Evolutionary conservation across 108 stramenopile genomes (phyloP).

Genomic region (Pseudonitzschia delicatissima): DNA sequence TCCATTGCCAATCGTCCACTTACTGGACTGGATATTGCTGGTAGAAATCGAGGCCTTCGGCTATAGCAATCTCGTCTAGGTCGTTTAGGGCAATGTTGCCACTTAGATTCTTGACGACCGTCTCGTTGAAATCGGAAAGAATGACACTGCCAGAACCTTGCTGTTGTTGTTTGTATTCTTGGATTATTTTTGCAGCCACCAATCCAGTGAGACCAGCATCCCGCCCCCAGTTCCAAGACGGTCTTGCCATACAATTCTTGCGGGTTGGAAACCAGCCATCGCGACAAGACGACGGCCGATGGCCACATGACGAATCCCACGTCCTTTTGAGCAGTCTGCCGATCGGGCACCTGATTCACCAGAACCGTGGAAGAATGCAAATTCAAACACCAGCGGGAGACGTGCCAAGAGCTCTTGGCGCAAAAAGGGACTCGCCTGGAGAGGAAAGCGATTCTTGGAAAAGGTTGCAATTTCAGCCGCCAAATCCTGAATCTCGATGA

Average conservation of each 20-base stretch:
- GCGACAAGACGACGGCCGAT: constrained; percentile 68
- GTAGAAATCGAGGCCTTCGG: constrained; percentile 64
- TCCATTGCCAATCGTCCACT: constrained; percentile 21
- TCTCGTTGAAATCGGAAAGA: constrained; percentile 73
- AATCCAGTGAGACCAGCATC: constrained; percentile 78
- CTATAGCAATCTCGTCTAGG: constrained; percentile 24
- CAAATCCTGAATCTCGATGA: constrained; percentile 72
- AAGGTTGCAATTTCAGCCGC: constrained; percentile 59
- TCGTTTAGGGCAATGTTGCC: constrained; percentile 64
- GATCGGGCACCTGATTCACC: constrained; percentile 65
- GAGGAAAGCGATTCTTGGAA: constrained; percentile 36
- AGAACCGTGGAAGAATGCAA: constrained; percentile 25
- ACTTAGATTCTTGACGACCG: constrained; percentile 64
- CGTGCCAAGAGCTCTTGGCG: constrained; percentile 50
- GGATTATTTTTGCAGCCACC: constrained; percentile 47
- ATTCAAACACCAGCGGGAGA: constrained; percentile 56
- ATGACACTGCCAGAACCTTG: constrained; percentile 34
- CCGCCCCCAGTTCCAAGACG: constrained; percentile 69
- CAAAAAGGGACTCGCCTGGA: constrained; percentile 38
- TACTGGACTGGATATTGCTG: constrained; percentile 27
- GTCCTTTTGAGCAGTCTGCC: constrained; percentile 76
- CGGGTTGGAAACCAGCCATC: constrained; percentile 63
- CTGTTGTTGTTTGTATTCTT: not conserved
- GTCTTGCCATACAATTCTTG: constrained; percentile 10
- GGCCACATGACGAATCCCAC: constrained; percentile 91